Percentiles rank a stretch among this genome's conserved stretches.
Evolutionary conservation across 2,329 filamentous ascomycete genomes (phyloP).

Genomic region (Moelleriella libera): DNA sequence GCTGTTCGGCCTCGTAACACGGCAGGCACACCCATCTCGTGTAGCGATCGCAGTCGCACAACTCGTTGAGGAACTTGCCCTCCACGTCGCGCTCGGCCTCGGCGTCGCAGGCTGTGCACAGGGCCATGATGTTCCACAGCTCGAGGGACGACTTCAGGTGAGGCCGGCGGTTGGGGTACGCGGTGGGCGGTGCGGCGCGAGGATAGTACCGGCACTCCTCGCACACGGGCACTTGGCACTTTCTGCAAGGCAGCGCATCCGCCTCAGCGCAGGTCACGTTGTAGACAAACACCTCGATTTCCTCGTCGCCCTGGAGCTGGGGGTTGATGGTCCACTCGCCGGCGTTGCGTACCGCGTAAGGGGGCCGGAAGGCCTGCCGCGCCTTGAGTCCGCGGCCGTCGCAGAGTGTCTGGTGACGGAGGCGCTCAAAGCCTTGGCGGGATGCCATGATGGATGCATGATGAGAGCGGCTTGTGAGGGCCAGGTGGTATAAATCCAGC

Average conservation of each 20-base stretch:
- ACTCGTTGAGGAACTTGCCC: slow-evolving; percentile 2
- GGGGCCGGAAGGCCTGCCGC: slow-evolving; percentile 1
- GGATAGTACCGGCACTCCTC: slow-evolving; percentile 5
- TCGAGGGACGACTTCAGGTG: slow-evolving; percentile 1
- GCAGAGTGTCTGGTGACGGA: slow-evolving; percentile 3
- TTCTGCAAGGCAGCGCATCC: slow-evolving; percentile 1
- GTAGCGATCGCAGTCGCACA: slow-evolving; percentile 6
- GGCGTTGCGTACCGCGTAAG: neutral
- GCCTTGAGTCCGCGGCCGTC: slow-evolving; percentile 4
- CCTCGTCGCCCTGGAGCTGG: slow-evolving; percentile 1
- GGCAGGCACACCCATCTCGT: slow-evolving; percentile 4
- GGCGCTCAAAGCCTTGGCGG: slow-evolving; percentile 1
- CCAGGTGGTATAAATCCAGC: slow-evolving; percentile 3
- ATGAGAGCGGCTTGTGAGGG: slow-evolving; percentile 1
- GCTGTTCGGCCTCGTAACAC: neutral
- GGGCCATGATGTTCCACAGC: slow-evolving; percentile 4
- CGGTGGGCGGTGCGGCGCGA: neutral
- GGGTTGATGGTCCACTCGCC: neutral
- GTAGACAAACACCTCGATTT: slow-evolving; percentile 3
- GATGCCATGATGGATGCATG: slow-evolving; percentile 2
- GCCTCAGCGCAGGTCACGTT: slow-evolving; percentile 3
- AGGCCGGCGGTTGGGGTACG: slow-evolving; percentile 2
- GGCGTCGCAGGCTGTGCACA: slow-evolving; percentile 4
- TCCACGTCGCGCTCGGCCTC: slow-evolving; percentile 1
- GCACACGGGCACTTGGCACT: slow-evolving; percentile 4